A percentile compares a stretch with the other conserved stretches of the same genome.
Evolutionary conservation across 495 filamentous ascomycete species (phyloP).

Genomic region (Talaromyces wortmannii): DNA sequence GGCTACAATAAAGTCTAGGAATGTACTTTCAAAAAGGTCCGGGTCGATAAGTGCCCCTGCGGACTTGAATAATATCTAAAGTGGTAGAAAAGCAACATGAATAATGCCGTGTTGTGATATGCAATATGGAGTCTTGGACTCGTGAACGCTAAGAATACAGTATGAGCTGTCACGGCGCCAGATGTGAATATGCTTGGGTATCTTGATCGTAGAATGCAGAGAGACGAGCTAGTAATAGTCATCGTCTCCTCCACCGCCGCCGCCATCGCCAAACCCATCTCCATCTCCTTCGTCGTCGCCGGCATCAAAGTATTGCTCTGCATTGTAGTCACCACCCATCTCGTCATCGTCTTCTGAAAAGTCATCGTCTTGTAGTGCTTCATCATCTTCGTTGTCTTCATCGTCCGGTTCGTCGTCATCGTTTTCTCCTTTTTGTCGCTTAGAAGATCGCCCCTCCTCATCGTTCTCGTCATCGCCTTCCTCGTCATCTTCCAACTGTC

Average conservation of each 20-base stretch:
- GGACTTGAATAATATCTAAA: too few relatives aligned
- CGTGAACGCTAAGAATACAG: neutral
- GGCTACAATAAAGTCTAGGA: too few relatives aligned
- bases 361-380: slow-evolving; percentile 50
- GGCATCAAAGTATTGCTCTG: slow-evolving; percentile 59
- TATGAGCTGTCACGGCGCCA: neutral
- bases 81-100: too few relatives aligned
- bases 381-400: slow-evolving; percentile 35
- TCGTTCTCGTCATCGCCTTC: slow-evolving; percentile 23
- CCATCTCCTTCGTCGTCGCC: slow-evolving; percentile 54
- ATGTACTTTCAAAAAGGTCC: too few relatives aligned
- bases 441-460: slow-evolving; percentile 16
- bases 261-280: slow-evolving; percentile 41
- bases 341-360: slow-evolving; percentile 51
- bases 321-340: slow-evolving; percentile 55
- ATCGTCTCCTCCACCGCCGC: slow-evolving; percentile 29
- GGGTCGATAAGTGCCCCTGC: too few relatives aligned
- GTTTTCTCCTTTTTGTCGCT: slow-evolving; percentile 23
- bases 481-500: slow-evolving; percentile 40
- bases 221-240: neutral
- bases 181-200: slow-evolving; percentile 1
- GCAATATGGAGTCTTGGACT: too few relatives aligned
- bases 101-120: too few relatives aligned
- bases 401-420: slow-evolving; percentile 24
- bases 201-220: neutral